phyloP scores from a whole-genome alignment of 352 stramenopile species.

The Salisapilia sapeloensis region DNA sequence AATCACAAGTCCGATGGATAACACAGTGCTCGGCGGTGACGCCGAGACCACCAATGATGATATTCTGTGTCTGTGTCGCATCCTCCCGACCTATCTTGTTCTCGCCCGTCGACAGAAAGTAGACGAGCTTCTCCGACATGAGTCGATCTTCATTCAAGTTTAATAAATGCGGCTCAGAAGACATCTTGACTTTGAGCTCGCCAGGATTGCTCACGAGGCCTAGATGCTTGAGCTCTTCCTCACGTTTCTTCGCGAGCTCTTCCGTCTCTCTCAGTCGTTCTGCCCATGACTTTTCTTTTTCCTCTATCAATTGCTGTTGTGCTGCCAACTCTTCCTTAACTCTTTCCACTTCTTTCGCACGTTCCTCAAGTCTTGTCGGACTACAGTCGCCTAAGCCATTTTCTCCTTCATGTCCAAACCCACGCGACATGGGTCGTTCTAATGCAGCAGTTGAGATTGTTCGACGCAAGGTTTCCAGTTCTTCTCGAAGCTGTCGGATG shows the following conservation, averaged over 20 bases:
- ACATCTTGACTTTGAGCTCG: constrained; percentile 32
- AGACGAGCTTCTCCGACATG: constrained; percentile 71
- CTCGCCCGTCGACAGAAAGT: constrained; percentile 41
- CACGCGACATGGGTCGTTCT: constrained; percentile 29
- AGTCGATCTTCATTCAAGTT: constrained; percentile 81
- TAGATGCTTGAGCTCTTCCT: constrained; percentile 60
- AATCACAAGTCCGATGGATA: constrained; percentile 7
- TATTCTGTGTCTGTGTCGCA: constrained; percentile 42
- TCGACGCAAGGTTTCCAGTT: constrained; percentile 30
- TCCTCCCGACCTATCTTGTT: constrained; percentile 56
- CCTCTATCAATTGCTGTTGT: constrained; percentile 47
- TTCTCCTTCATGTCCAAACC: constrained; percentile 6
- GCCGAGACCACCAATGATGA: constrained; percentile 58
- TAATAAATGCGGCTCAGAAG: constrained; percentile 51
- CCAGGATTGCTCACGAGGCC: constrained; percentile 35
- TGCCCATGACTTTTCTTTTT: constrained; percentile 77
- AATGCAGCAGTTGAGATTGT: constrained; percentile 3
- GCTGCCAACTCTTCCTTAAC: constrained; percentile 68
- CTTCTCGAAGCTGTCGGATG: constrained; percentile 72
- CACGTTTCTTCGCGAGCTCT: constrained; percentile 61
- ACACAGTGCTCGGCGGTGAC: constrained; percentile 67
- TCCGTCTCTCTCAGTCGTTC: constrained; percentile 65
- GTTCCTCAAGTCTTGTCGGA: constrained; percentile 12
- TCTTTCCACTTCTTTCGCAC: constrained; percentile 30
- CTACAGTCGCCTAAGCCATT: constrained; percentile 7